Conservation (phyloP, 352 stramenopile species). For the Phytophthora macrochlamydospora region DNA sequence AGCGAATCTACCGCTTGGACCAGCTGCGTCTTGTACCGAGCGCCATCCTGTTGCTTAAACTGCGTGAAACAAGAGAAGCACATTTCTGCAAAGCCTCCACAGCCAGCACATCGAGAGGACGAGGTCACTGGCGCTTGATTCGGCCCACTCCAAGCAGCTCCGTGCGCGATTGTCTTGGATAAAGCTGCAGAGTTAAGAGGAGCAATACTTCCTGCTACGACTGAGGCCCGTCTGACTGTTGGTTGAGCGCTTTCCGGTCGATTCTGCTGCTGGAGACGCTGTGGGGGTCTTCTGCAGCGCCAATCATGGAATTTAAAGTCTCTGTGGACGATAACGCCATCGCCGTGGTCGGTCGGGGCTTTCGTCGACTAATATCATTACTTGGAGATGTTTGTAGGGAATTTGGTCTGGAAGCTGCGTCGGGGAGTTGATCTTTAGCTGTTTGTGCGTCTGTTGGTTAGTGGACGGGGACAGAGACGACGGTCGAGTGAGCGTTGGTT, state of each 20-base stretch:
- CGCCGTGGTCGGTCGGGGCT: constrained; percentile 43
- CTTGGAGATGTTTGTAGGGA: background rate
- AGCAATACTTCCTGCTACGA: constrained; percentile 9
- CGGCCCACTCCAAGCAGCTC: constrained; percentile 5
- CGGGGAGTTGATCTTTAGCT: constrained; percentile 10
- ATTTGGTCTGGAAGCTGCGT: constrained; percentile 8
- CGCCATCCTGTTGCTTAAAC: constrained; percentile 64
- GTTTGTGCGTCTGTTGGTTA: constrained; percentile 32
- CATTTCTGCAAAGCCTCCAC: constrained; percentile 67
- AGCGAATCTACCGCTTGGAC: constrained; percentile 63
- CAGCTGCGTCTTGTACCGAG: constrained; percentile 71
- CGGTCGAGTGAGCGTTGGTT: constrained; percentile 10
- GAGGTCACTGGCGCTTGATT: constrained; percentile 5
- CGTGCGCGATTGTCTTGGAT: background rate
- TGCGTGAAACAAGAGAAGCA: constrained; percentile 72
- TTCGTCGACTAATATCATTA: constrained; percentile 17
- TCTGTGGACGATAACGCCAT: constrained; percentile 29
- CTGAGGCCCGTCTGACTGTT: constrained; percentile 1
- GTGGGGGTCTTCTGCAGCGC: constrained; percentile 6
- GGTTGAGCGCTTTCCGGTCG: constrained; percentile 24
- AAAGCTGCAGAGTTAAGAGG: constrained; percentile 6
- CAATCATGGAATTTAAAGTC: constrained; percentile 46
- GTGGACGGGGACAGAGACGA: constrained; percentile 9
- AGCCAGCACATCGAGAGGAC: constrained; percentile 58
- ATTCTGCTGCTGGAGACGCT: constrained; percentile 15